Base-by-base conservation (phyloP, 2,329 filamentous ascomycete species). In the Xenoacremonium recifei region DNA sequence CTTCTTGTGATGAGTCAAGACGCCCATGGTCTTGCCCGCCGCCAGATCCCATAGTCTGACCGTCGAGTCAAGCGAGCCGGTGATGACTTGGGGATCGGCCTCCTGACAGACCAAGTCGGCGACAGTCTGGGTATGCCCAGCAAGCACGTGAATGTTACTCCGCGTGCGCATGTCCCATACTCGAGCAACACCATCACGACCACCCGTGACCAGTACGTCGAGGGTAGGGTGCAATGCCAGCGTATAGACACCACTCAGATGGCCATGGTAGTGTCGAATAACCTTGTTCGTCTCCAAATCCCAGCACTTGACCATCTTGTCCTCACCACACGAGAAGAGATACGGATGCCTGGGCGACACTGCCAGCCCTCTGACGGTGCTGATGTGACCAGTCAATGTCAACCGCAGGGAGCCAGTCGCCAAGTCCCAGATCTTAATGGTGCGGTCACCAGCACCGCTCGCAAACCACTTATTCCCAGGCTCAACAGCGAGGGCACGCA, bases 281-380 rank as follows among this genome's bases (percentile, higher is more conserved):
- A 99, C 93, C 68, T 96, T 96, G 73, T 99, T 99, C n/a, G 92
- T 96, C 68, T 99, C 93, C 52, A 99, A 72, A 71, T 99, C 93
- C 93, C 93, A 99, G 70, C 93, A 99, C 69, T 99, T 99, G 49
- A 99, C 93, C 91, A 96, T 96, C 73, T 99, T 99, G 66, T 99
- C 93, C 68, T 99, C 93, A 44, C 89, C 95, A 60, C 93, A 99
- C 10, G 90, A 96, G 68, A 99, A 99, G 9, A 99, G 78, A 62
- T 99, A 99, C 0, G 93, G 95, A 68, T 99, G 93, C 35, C 93
- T 77, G 13, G 91, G 88, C 16, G 89, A 96, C 6, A 99, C 89
- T 0, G 92, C 93, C 35, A 99, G 77, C 3, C 93, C 93, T 39
- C 91, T 84, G 1, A 96, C 91, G 4, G 89, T 95, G 36, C 89